These are phyloP conservation scores for Telopea speciosissima DNA, from an alignment of 177 flowering plant genomes.

Conservation along the genomic window DNA sequence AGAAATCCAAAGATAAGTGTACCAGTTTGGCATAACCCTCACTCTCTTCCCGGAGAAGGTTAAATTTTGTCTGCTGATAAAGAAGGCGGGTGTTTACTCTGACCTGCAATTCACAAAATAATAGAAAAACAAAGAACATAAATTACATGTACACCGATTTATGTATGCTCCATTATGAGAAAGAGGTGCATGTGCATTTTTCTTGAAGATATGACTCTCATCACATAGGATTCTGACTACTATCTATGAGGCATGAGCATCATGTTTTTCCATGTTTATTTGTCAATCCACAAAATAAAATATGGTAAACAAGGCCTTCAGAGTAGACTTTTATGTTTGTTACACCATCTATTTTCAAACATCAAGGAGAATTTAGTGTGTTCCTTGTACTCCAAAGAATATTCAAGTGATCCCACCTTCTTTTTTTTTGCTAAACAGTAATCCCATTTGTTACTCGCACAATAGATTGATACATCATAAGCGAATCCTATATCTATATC, in stretches of 20 bases:
- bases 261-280: too few relatives aligned
- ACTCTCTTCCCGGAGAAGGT: constrained; percentile 97
- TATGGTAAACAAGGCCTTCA: neutral
- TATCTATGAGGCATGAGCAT: too few relatives aligned
- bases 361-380: neutral
- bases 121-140: too few relatives aligned
- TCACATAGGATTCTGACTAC: too few relatives aligned
- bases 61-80: constrained; percentile 98
- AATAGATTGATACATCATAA: neutral
- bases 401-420: neutral
- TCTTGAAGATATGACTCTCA: neutral
- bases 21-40: constrained; percentile 99
- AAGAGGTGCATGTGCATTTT: neutral
- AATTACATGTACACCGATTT: too few relatives aligned
- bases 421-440: too few relatives aligned
- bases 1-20: constrained; percentile 14
- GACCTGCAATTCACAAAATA: constrained; percentile 47
- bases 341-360: neutral
- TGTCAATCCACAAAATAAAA: neutral
- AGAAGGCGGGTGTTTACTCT: constrained; percentile 96
- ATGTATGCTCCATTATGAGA: neutral
- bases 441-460: neutral
- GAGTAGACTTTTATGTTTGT: neutral
- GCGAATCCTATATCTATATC: too few relatives aligned
- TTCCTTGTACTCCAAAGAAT: neutral